Conservation (phyloP, 192 early-diverging fungal genomes). For the Tieghemiomyces parasiticus region DNA sequence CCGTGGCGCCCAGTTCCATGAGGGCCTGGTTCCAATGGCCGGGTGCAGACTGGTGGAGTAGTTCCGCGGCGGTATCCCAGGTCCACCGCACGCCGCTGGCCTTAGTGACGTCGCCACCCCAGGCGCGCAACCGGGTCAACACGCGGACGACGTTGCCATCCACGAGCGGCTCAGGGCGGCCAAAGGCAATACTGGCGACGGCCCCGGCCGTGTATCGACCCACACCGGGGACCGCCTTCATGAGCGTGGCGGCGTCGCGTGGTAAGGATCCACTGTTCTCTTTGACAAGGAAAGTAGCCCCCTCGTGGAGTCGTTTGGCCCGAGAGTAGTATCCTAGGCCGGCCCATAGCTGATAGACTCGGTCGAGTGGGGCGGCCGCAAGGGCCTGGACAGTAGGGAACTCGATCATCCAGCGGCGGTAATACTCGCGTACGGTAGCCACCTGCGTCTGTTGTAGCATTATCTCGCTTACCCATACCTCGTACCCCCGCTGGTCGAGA, state of each 20-base stretch:
- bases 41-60: constrained; percentile 37
- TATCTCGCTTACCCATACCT: constrained; percentile 71
- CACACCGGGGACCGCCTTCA: constrained; percentile 46
- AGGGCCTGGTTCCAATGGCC: constrained; percentile 67
- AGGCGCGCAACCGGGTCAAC: constrained; percentile 38
- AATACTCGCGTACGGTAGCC: constrained; percentile 51
- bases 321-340: constrained; percentile 70
- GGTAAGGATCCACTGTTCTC: constrained; percentile 40
- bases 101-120: constrained; percentile 48
- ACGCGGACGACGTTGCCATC: constrained; percentile 72
- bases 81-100: constrained; percentile 27
- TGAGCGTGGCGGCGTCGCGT: constrained; percentile 28
- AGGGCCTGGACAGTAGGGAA: constrained; percentile 60
- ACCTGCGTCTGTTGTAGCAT: constrained; percentile 79
- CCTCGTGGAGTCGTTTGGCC: constrained; percentile 48
- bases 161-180: constrained; percentile 40
- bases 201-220: constrained; percentile 63
- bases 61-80: constrained; percentile 37
- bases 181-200: constrained; percentile 52
- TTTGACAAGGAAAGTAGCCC: constrained; percentile 37
- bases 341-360: constrained; percentile 47
- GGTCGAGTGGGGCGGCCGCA: constrained; percentile 42
- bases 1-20: constrained; percentile 63
- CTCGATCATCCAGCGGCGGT: constrained; percentile 44
- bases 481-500: constrained; percentile 39